Base-by-base conservation (phyloP, 2,329 filamentous ascomycete genomes). In the Endocalyx cinctus region DNA sequence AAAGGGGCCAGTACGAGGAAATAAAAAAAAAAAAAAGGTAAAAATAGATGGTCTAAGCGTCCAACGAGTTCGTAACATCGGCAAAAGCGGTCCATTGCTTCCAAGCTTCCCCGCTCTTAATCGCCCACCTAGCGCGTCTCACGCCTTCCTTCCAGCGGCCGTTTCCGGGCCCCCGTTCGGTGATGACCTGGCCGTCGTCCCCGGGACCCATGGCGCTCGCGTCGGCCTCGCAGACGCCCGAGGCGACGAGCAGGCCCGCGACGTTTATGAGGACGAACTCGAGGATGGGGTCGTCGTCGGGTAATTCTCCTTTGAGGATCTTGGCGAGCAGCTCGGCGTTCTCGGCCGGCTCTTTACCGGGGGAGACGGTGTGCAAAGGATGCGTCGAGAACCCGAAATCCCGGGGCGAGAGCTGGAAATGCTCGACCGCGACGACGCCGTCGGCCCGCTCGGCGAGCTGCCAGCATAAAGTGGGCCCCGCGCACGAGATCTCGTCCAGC, bases 251-350 rank as follows among this genome's bases (percentile, higher is more conserved):
- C 32, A 98, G 66, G 2, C 88, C 87, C 0, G 90, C 89, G 2
- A 90, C 85, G 55, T 98, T 98, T 63, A 97, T 84, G 32, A 97
- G 72, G 14, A 98, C 87, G 54, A 98, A 98, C 55, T 94, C 83
- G 41, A 96, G 62, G 33, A 98, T 86, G 0, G 92, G 87, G 48
- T 95, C 79, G 47, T 94, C 78, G 10, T 74, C 73, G 1, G 79
- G 66, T 29, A 94, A 60, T 59, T 94, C 74, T 42, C 84, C 83
- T 32, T 72, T 70, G 37, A 98, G 63, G 27, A 98, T 83, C 41
- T 73, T 74, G 58, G 80, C 81, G 39, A 98, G 64, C 29, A 95
- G 94, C 41, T 72, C 73, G 1, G 92, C 92, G 55, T 98, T 98
- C 62, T 94, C 84, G 30, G 76, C 74, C 2, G 92, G 88, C 50